These are phyloP conservation scores for Orbilia blumenaviensis DNA, from an alignment of 2,329 filamentous ascomycete species.

Conservation along the genomic window DNA sequence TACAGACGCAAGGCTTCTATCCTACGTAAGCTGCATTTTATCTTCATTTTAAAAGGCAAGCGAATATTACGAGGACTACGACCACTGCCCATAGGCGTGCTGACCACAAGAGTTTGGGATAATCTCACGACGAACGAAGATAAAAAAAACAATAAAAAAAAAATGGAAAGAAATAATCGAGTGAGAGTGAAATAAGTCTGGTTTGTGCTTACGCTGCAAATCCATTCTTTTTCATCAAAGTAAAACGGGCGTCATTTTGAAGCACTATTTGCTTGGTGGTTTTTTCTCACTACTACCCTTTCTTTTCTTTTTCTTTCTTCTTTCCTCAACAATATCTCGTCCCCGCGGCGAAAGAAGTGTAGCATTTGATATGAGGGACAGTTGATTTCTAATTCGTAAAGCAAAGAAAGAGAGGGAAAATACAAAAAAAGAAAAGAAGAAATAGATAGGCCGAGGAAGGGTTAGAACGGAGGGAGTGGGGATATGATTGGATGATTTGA, in stretches of 20 bases:
- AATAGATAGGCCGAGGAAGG: conserved; percentile 1
- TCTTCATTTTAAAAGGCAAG: conserved; percentile 27
- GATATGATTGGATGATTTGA: conserved; percentile 38
- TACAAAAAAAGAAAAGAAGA: conserved; percentile 5
- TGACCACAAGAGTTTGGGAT: conserved; percentile 41
- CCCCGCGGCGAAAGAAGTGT: conserved; percentile 15
- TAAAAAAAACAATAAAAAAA: not conserved
- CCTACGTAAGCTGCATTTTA: conserved; percentile 52
- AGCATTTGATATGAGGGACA: conserved; percentile 13
- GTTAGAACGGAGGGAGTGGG: conserved; percentile 15
- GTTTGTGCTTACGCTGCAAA: conserved; percentile 31
- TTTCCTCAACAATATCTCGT: conserved; percentile 34
- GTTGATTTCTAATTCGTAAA: conserved; percentile 39
- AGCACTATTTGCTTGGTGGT: conserved; percentile 36
- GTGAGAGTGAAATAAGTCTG: conserved; percentile 14
- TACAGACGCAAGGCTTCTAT: conserved; percentile 20
- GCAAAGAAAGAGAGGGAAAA: conserved; percentile 3
- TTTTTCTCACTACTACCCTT: conserved; percentile 14
- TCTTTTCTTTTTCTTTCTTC: conserved; percentile 23
- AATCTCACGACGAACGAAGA: conserved; percentile 28
- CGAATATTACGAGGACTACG: conserved; percentile 50
- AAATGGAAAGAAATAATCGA: conserved; percentile 16
- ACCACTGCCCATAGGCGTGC: conserved; percentile 10
- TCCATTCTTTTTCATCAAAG: conserved; percentile 46
- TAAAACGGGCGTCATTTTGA: conserved; percentile 30